These are phyloP conservation scores for Crithidia mellificae DNA, from an alignment of 208 protist species.

Conservation along the genomic window DNA sequence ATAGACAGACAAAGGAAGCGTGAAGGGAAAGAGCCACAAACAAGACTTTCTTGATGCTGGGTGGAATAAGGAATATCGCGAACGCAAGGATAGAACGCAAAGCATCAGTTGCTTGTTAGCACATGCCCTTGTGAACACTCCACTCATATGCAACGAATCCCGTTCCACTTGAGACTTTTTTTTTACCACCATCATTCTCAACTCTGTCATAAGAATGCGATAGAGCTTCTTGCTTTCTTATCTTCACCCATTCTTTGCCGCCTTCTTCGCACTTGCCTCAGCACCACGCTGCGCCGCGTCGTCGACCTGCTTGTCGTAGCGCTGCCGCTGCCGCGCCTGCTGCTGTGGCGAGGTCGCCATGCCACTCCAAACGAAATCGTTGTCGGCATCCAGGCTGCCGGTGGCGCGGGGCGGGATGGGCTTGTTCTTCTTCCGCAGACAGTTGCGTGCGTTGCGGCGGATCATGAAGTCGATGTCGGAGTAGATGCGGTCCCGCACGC, in stretches of 20 bases:
- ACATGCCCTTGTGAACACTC: no score
- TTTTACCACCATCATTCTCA: no score
- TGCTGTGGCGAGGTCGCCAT: constrained; percentile 11
- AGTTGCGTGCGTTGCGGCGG: constrained; percentile 32
- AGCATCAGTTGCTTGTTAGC: no score
- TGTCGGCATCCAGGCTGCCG: constrained; percentile 18
- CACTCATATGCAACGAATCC: no score
- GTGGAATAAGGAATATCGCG: no score
- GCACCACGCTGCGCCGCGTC: neutral
- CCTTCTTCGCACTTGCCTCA: neutral
- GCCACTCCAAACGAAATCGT: constrained; percentile 28
- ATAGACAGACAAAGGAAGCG: no score
- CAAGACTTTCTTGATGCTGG: no score
- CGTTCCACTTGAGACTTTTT: no score
- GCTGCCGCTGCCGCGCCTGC: constrained; percentile 1
- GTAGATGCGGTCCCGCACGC: constrained; percentile 63
- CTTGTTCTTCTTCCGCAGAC: constrained; percentile 41
- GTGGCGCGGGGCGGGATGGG: constrained; percentile 28
- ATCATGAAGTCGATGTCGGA: constrained; percentile 71
- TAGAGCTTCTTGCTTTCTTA: no score
- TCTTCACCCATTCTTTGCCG: neutral
- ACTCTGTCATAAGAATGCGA: no score
- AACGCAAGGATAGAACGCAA: no score
- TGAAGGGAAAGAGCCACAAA: no score
- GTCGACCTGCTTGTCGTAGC: neutral